Conservation (phyloP, 257 asterid species). For the Verbena officinalis region DNA sequence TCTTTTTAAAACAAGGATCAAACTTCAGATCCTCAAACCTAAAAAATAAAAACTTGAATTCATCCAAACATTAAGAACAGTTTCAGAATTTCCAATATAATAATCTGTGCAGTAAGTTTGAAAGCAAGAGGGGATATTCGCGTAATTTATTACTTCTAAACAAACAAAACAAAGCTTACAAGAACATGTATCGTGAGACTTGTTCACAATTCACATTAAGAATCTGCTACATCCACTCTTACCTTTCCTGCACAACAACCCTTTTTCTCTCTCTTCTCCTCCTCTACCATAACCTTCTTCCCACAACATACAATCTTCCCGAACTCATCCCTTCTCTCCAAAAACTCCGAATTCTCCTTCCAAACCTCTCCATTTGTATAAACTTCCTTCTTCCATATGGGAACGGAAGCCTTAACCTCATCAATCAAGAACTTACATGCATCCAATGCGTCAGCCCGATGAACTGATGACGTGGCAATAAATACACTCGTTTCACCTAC, state of each 20-base stretch:
- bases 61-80: too few species aligned
- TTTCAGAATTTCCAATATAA: too few species aligned
- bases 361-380: constrained; percentile 90
- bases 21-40: too few species aligned
- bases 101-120: too few species aligned
- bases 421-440: constrained; percentile 87
- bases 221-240: constrained; percentile 40
- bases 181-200: too few species aligned
- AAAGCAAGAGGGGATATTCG: too few species aligned
- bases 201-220: too few species aligned
- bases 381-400: constrained; percentile 98
- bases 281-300: constrained; percentile 44
- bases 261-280: constrained; percentile 40
- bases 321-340: constrained; percentile 63
- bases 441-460: constrained; percentile 80
- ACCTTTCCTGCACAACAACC: constrained; percentile 64
- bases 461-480: constrained; percentile 78
- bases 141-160: too few species aligned
- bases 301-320: constrained; percentile 43
- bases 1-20: too few species aligned
- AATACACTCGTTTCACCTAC: constrained; percentile 92
- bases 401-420: constrained; percentile 92
- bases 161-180: too few species aligned
- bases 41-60: too few species aligned
- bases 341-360: constrained; percentile 90